Base-by-base conservation (phyloP, 2,329 filamentous ascomycete genomes). In the Claviceps cyperi region DNA sequence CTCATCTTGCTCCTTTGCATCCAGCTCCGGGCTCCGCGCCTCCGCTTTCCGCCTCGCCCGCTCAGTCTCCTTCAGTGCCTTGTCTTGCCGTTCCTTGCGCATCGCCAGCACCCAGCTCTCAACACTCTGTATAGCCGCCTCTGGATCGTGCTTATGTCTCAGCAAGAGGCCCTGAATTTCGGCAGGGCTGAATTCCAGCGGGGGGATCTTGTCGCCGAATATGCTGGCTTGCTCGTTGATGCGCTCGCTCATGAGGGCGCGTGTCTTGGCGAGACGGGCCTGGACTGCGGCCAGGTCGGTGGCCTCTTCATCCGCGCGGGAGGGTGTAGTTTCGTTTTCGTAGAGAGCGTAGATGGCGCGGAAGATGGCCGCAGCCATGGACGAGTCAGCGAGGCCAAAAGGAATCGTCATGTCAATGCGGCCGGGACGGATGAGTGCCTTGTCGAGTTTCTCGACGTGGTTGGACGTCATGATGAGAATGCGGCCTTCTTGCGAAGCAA, bases 381-480 rank as follows among this genome's bases (percentile, higher is more conserved):
- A 66, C 2, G 59, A 59, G 54, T 80, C 76, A 9, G 78, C 74
- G 5, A 72, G 68, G 46, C 70, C 71, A 57, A 81, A 81, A 51
- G 75, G 68, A 49, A 81, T 69, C 46, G 70, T 71, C 70, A 76
- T 78, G 58, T 83, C 79, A 6, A 83, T 70, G 5, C 79, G 74
- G 1, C 78, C 79, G 0, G 78, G 78, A 0, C 79, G 77, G 54
- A 81, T 79, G 17, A 83, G 69, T 0, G 79, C 79, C 54, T 75
- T 74, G 65, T 81, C 78, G 8, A 81, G 70, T 58, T 77, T 77
- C 54, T 81, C 76, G 0, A 78, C 49, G 60, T 80, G 76, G 56
- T 81, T 81, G n/a, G 78, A 81, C 2, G 78, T 81, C 78, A 81
- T 81, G 61, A 81, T 74, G 14, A 81, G 69, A 5, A 81, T 69